Base-by-base conservation (phyloP, 1,284 basidiomycete genomes). In the Schizophyllum amplum region DNA sequence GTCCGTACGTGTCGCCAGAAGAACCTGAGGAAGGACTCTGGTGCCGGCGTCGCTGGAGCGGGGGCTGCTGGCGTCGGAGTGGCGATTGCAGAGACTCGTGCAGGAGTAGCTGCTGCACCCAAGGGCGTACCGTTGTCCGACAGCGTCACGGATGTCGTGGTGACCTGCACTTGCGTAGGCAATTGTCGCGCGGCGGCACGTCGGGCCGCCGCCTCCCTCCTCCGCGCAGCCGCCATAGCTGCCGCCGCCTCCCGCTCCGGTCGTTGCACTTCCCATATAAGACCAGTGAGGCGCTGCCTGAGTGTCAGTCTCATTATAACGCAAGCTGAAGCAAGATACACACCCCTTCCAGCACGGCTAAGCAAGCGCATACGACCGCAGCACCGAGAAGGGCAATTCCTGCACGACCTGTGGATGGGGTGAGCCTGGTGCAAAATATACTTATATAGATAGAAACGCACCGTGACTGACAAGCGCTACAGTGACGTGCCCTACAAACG, bases 1-100 rank as follows among this genome's bases (percentile, higher is more conserved):
- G 80, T 77, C n/a, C 81, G 73, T 21, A 86, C 63, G 57, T 86
- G 81, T 11, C 79, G 75, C 58, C 81, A 69, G 59, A 86, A 69
- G 58, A 81, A 79, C 4, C 75, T 68, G 55, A 76, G 66, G 62
- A 85, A 78, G 3, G 78, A 50, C 21, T 50, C 48, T 9, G 13
- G 20, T 20, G 48, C 33, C 17, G 33, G 33, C 17, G 7, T 3
- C 2, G 33, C 33, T 9, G 17, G 7, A 13, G 33, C 33, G 7
- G 33, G 33, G 33, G 33, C 17, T 42, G 33, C 13, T 9, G 33
- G 33, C 17, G 33, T 42, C 17, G 33, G n/a, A n/a, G n/a, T 42
- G 13, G 33, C 7, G 11, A 17, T 9, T 42, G 27, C 6, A 5
- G 27, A 6, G 27, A 5, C 27, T 13, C 13, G 27, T 13, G 27